phyloP scores from a whole-genome alignment of 306 rosid genomes.

The Acacia crassicarpa region DNA sequence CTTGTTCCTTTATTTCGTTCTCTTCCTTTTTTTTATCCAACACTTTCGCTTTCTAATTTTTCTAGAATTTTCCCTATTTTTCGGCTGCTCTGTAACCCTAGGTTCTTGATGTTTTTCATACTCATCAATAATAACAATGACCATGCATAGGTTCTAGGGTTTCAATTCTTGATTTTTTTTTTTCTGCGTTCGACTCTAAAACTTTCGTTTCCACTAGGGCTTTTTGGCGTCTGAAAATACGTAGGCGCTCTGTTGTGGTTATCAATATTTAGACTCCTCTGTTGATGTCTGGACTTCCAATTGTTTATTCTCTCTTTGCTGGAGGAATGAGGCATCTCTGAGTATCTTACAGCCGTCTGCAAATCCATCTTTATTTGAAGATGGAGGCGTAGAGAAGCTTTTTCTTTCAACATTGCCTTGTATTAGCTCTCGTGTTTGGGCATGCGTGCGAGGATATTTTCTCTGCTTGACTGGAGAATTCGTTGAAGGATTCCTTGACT shows the following conservation, averaged over 20 bases:
- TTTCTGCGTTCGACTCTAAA: slow-evolving; percentile 30
- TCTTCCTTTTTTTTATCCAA: background rate
- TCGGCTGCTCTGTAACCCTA: slow-evolving; percentile 54
- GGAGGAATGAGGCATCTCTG: slow-evolving; percentile 50
- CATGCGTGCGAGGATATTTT: background rate
- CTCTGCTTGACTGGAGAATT: slow-evolving; percentile 15
- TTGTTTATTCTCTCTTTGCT: background rate
- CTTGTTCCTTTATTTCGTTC: slow-evolving; percentile 6
- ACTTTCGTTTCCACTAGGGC: slow-evolving; percentile 47
- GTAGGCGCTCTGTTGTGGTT: slow-evolving; percentile 35
- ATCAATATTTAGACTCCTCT: slow-evolving; percentile 27
- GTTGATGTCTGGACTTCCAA: slow-evolving; percentile 7
- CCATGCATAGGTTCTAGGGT: slow-evolving; percentile 44
- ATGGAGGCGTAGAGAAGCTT: slow-evolving; percentile 51
- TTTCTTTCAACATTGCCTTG: slow-evolving; percentile 30
- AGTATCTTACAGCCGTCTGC: slow-evolving; percentile 40
- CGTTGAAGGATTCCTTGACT: background rate
- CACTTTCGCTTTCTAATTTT: slow-evolving; percentile 15
- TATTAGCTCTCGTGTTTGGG: background rate
- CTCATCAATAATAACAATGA: background rate
- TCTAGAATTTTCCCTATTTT: background rate
- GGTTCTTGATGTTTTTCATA: slow-evolving; percentile 27
- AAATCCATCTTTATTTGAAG: slow-evolving; percentile 47
- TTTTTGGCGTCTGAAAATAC: slow-evolving; percentile 36
- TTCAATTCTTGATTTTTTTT: slow-evolving; percentile 37